A percentile compares a stretch with the other conserved stretches of the same genome.
These are phyloP conservation scores for Fomitopsis schrenkii DNA, from an alignment of 1,284 basidiomycete species.

Conservation along the genomic window DNA sequence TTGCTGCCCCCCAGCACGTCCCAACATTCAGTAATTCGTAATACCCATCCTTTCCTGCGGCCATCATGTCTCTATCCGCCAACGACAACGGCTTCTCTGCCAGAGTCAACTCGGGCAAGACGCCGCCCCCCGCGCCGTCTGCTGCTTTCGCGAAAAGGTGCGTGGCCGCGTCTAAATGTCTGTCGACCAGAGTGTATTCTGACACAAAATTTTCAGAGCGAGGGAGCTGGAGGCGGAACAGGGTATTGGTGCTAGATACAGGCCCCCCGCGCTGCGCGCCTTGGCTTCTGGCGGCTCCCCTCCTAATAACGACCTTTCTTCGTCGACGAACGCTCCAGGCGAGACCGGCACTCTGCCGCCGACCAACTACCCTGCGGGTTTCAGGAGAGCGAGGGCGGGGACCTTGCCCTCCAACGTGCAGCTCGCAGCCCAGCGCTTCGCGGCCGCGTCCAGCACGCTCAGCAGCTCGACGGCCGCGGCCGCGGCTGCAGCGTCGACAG, in stretches of 20 bases:
- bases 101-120: conserved; percentile 78
- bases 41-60: conserved; percentile 51
- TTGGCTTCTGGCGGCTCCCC: conserved; percentile 67
- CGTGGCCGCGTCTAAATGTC: conserved; percentile 13
- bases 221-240: conserved; percentile 79
- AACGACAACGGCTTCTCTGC: conserved; percentile 73
- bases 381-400: conserved; percentile 83
- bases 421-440: conserved; percentile 79
- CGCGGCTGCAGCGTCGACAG: conserved; percentile 39
- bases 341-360: conserved; percentile 58
- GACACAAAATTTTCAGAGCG: conserved; percentile 45
- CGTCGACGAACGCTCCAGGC: conserved; percentile 49
- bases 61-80: conserved; percentile 85
- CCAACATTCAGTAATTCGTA: conserved; percentile 72
- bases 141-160: conserved; percentile 86
- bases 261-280: conserved; percentile 76
- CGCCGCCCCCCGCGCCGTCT: conserved; percentile 84
- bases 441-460: conserved; percentile 59
- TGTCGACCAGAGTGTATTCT: not conserved
- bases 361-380: conserved; percentile 72
- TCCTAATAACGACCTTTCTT: conserved; percentile 53
- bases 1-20: conserved; percentile 17
- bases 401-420: conserved; percentile 87
- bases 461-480: conserved; percentile 39
- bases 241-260: conserved; percentile 60